These are phyloP conservation scores for Conticribra guillardii DNA, from an alignment of 108 stramenopile genomes.

Conservation along the genomic window DNA sequence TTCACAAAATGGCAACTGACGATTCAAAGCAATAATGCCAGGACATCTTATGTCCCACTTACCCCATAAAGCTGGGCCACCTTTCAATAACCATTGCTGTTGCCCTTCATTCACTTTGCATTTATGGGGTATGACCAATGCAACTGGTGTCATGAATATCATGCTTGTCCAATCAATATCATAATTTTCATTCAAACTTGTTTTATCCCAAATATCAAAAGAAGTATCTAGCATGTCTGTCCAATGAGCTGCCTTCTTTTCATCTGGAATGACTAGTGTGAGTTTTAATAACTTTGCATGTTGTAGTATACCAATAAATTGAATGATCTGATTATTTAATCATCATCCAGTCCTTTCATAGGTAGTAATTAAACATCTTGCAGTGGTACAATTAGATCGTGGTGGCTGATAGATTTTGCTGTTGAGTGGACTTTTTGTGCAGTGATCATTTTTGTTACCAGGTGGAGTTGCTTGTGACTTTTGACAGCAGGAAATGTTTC, in stretches of 20 bases:
- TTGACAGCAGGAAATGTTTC: too few relatives aligned
- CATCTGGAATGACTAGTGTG: constrained; percentile 48
- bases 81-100: constrained; percentile 17
- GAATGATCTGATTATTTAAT: constrained; percentile 52
- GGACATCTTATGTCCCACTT: constrained; percentile 45
- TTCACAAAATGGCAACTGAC: constrained; percentile 44
- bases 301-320: constrained; percentile 48
- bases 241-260: constrained; percentile 47
- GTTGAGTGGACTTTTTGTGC: constrained; percentile 2
- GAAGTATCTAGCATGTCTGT: constrained; percentile 47
- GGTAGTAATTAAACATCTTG: constrained; percentile 32
- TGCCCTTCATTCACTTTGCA: constrained; percentile 34
- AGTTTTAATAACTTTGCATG: constrained; percentile 45
- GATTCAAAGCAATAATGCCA: constrained; percentile 38
- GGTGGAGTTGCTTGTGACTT: too few relatives aligned
- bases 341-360: constrained; percentile 45
- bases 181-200: constrained; percentile 36
- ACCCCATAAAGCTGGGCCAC: constrained; percentile 42
- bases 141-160: constrained; percentile 15
- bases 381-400: too few relatives aligned
- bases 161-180: constrained; percentile 44
- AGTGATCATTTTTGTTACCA: too few relatives aligned
- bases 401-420: constrained; percentile 41
- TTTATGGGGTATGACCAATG: constrained; percentile 26
- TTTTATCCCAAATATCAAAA: constrained; percentile 44